Evolutionary conservation across 345 rosid genomes (phyloP), one percentile per base, ranked within the genome.

Genomic region (Eucalyptus decipiens): DNA sequence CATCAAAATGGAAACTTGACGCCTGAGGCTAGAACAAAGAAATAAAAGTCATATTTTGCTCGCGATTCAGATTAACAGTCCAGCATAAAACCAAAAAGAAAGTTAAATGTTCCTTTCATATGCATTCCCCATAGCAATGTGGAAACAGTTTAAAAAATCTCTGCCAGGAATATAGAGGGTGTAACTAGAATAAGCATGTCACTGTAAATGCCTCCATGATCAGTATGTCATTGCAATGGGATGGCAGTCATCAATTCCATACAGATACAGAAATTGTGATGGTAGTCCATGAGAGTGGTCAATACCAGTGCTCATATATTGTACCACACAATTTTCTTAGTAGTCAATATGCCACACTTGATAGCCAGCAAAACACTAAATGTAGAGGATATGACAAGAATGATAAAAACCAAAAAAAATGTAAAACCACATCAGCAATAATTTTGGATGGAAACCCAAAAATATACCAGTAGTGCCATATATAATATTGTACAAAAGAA

Each of bases 1-100:
- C 95, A 91, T 92, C 95, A 88, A 94, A 94, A 91, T 89, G 94
- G 51, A 94, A 93, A 94, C 94, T 92, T 89, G 97, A 92, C 87
- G 89, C 96, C 98, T 96, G 90, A 93, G 87, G 89, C 89, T 34
- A 62, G 13, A 32, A 80, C 86, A 49, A 49, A 51, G 56, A 50
- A 88, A 88, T 40, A 50, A 88, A 47, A 47, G n/a, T 85, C 87
- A 85, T 23, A 47, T 40, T 40, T 76, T 40, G 85, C 47, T 76
- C 5, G 5, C 17, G 2, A 40, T 40, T 72, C 42, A 34, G 40
- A 72, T 18, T 34, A 72, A 34, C 43, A 72, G 81, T 72, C 43
- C 30, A 76, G 85, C 30, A 76, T 76, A 37, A 76, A 76, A 40
- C 85, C 47, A 40, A 76, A 24, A 76, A 76, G 24, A 76, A 76